Base-by-base conservation (phyloP, 805 yeast species). In the Cyberlindnera sargentensis region DNA sequence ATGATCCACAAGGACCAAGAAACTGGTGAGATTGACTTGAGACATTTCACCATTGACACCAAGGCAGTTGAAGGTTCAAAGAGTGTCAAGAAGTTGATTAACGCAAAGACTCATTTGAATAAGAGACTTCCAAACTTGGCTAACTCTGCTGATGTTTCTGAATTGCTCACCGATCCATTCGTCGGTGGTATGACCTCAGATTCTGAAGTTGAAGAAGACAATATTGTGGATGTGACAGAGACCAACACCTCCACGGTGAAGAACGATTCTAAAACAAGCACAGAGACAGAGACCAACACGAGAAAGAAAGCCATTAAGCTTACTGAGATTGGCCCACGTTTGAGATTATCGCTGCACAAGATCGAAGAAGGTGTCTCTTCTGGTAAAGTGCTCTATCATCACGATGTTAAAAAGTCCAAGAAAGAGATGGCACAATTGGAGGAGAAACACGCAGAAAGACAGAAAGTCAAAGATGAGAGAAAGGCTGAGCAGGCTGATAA, bases 121-220 rank as follows among this genome's bases (percentile, higher is more conserved):
- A 56, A 55, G 44, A 52, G 47, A 32, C 40, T 56, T 7, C 60
- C 60, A 31, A 56, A 56, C 36, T 34, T 56, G 80, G 36, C 78
- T 31, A 72, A 68, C 33, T 80, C 80, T 37, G 68, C 69, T 34
- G 98, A 90, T 60, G 85, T 90, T 34, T 75, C 95, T 6, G 96
- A 91, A 53, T 75, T 84, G 50, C 71, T 91, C 42, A 70, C 88
- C 43, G 96, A 89, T 59, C 89, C 89, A 3, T 85, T 85, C 25
- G 79, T 80, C 32, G 87, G 83, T 31, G 87, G 81, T 2, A 79
- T 82, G 59, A 87, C 96, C 2, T 82, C 93, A 38, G 99, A 91
- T 56, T 84, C 95, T 4, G 99, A 91, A 68, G 80, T 89, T 36
- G 98, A 93, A 57, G 96, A 90, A 47, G 96, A 90, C 51, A 86